Percentiles rank a stretch among this genome's conserved stretches.
Evolutionary conservation across 2,329 filamentous ascomycete genomes (phyloP).

Genomic region (Paecilomyces sp.): DNA sequence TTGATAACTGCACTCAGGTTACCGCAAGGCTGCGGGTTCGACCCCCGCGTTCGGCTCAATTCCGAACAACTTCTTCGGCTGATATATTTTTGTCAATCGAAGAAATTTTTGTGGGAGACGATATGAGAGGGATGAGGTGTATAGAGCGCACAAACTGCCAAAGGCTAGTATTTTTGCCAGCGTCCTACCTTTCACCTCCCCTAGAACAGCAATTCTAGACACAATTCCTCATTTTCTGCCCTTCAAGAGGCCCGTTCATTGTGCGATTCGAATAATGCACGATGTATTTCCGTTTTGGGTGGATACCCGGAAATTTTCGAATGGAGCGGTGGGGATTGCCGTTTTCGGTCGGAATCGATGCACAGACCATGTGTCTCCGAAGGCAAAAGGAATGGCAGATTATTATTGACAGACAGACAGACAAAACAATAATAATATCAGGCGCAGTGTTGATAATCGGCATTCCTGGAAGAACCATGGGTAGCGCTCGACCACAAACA

Average conservation of each 20-base stretch:
- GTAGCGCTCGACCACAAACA: no score
- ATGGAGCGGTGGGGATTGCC: not conserved
- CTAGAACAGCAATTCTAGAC: no score
- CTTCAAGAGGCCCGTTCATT: not conserved
- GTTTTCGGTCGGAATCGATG: not conserved
- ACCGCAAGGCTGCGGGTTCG: slow-evolving; percentile 37
- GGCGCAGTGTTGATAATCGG: not conserved
- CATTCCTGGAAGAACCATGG: no score
- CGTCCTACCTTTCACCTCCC: no score
- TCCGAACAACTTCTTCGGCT: not conserved
- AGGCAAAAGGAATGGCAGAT: not conserved
- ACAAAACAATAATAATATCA: no score
- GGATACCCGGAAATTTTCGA: not conserved
- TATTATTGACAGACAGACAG: no score
- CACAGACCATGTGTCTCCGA: not conserved
- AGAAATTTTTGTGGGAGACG: not conserved
- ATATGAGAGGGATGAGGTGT: no score
- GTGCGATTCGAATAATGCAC: not conserved
- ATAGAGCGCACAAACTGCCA: no score
- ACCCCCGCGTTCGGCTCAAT: slow-evolving; percentile 33
- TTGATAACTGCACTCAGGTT: not conserved
- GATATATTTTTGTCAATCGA: not conserved
- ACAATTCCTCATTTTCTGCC: not conserved
- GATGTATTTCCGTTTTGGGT: not conserved
- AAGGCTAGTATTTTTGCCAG: no score